Evolutionary conservation across 306 rosid genomes (phyloP).

Genomic region (Quercus agrifolia): DNA sequence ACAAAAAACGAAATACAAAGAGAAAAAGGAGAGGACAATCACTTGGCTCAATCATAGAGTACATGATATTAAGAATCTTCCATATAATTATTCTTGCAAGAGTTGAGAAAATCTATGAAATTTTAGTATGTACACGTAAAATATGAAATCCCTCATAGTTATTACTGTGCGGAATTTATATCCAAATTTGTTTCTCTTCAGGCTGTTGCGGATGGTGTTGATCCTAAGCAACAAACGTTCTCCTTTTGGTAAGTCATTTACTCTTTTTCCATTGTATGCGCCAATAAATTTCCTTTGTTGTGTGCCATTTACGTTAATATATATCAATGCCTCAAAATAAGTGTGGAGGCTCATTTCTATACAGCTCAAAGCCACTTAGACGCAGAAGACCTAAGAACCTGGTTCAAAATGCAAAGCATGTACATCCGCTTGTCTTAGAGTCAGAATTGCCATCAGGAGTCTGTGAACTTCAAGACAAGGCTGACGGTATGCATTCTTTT

Average conservation of each 20-base stretch:
- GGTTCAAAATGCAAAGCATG: conserved; percentile 33
- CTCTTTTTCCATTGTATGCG: conserved; percentile 11
- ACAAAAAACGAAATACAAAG: too few species aligned
- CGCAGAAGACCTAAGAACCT: conserved; percentile 34
- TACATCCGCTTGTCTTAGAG: conserved; percentile 32
- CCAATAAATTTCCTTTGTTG: conserved; percentile 5
- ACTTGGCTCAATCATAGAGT: too few species aligned
- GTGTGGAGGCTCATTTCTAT: conserved; percentile 22
- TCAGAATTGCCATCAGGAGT: conserved; percentile 32
- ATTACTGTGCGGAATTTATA: not conserved
- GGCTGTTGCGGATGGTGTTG: conserved; percentile 50
- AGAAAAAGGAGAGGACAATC: too few species aligned
- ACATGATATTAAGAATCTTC: too few species aligned
- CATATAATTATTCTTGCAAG: too few species aligned
- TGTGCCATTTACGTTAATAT: conserved; percentile 3
- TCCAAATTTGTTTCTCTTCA: conserved; percentile 29
- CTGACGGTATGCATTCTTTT: conserved; percentile 48
- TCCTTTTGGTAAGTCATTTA: conserved; percentile 45
- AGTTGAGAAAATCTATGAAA: not conserved
- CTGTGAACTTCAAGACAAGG: conserved; percentile 43
- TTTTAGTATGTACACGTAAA: not conserved
- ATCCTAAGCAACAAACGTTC: conserved; percentile 64
- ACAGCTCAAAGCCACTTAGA: conserved; percentile 57
- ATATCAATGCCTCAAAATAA: conserved; percentile 25
- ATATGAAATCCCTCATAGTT: not conserved